Evolutionary conservation across 352 stramenopile genomes (phyloP), one percentile per base, ranked within the genome.

Genomic region (Globisporangium takayamanum): DNA sequence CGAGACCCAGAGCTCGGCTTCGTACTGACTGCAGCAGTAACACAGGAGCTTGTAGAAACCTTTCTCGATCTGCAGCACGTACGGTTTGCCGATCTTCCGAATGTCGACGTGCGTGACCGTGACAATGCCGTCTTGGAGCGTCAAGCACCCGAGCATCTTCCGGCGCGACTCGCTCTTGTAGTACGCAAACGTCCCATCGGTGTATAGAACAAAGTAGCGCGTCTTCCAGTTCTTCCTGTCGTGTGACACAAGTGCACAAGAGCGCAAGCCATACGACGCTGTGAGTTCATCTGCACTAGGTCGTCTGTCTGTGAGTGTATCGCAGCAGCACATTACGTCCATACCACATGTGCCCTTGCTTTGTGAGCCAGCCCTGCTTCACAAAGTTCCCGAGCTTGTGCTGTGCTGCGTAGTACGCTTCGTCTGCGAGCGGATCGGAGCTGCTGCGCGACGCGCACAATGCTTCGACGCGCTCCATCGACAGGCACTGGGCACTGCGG

Each of bases 151-250:
- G 50, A 94, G 83, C 61, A 93, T 91, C 63, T 86, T 88, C 52
- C 77, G 79, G 53, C 78, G 80, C 33, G 69, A 74, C 41, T 86
- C 83, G 53, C 73, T 82, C 62, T 91, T 89, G 60, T 94, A 95
- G 51, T 95, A 95, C 11, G 76, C 84, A 37, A 95, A 79, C 12
- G 79, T 92, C 5, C 81, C 84, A 59, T 95, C 84, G 10, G 73
- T 70, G 57, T 89, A 94, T 14, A 95, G 63, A 44, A 95, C 82
- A 53, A 95, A 95, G 62, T 89, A 94, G 39, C 86, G 81, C 57
- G 64, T 83, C 64, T 94, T 95, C 86, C 86, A 95, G 53, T 71
- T 93, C 60, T 92, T 90, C 78, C 78, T 84, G 50, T 49, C n/a
- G 22, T 36, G 26, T 15, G 30, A 2, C 2, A 57, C 5, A 22